Percentiles rank a stretch among this genome's conserved stretches.
These are phyloP conservation scores for Anaeramoeba ignava DNA, from an alignment of 78 protist species.

Conservation along the genomic window DNA sequence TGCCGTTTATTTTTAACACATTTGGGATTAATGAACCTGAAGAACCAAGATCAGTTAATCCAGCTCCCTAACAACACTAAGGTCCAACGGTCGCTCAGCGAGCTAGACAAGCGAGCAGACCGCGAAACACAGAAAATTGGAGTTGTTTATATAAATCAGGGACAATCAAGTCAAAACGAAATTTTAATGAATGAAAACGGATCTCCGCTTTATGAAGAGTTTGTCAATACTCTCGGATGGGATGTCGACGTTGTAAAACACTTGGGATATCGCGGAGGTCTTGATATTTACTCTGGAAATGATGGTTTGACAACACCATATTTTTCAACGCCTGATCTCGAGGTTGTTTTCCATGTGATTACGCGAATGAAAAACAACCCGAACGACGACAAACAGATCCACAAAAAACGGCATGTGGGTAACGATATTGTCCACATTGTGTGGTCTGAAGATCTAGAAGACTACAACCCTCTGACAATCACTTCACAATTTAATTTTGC, in stretches of 20 bases:
- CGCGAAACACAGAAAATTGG: no score
- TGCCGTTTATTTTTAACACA: no score
- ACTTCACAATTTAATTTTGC: conserved; percentile 62
- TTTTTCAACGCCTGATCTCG: conserved; percentile 48
- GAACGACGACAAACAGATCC: no score
- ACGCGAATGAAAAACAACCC: conserved; percentile 63
- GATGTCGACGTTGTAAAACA: conserved; percentile 43
- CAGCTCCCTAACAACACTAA: no score
- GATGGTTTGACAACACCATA: conserved; percentile 55
- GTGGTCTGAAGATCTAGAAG: conserved; percentile 63
- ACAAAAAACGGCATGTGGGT: conserved; percentile 73
- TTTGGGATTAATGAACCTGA: no score
- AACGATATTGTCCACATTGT: conserved; percentile 77
- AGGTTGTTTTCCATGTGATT: conserved; percentile 71
- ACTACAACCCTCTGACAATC: conserved; percentile 57
- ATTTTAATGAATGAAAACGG: conserved; percentile 48
- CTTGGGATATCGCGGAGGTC: conserved; percentile 56
- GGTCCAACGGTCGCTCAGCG: no score
- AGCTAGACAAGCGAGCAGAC: no score
- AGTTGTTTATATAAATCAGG: conserved; percentile 63
- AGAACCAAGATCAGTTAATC: no score
- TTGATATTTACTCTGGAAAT: conserved; percentile 42
- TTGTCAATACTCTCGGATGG: conserved; percentile 67
- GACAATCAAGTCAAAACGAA: conserved; percentile 62
- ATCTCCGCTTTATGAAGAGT: conserved; percentile 40